These are phyloP conservation scores for Angomonas ambiguus DNA, from an alignment of 208 protist species.

Conservation along the genomic window DNA sequence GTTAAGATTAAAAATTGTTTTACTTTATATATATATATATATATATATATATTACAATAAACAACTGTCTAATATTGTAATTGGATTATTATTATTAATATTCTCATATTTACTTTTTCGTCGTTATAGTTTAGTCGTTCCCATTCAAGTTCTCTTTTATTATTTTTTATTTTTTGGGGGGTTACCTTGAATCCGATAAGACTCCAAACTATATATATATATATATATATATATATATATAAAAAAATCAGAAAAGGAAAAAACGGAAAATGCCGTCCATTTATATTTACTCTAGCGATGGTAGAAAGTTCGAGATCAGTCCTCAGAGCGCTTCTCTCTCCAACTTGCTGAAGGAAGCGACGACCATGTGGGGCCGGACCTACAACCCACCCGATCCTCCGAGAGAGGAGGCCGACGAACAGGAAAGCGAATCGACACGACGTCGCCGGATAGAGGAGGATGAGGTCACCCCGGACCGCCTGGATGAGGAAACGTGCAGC, in stretches of 20 bases:
- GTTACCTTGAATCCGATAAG: too few relatives aligned
- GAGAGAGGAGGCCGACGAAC: slow-evolving; percentile 17
- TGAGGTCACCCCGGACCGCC: slow-evolving; percentile 11
- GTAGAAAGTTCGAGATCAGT: slow-evolving; percentile 37
- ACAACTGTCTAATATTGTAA: not conserved
- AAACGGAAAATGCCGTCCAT: not conserved
- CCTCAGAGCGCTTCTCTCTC: slow-evolving; percentile 41
- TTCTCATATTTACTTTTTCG: too few relatives aligned
- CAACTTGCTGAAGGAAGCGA: slow-evolving; percentile 33
- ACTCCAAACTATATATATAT: not conserved
- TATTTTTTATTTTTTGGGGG: too few relatives aligned
- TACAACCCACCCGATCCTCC: slow-evolving; percentile 24
- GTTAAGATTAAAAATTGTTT: not conserved
- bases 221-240: not conserved
- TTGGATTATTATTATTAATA: too few relatives aligned
- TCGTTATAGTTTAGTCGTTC: too few relatives aligned
- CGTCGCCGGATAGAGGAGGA: not conserved
- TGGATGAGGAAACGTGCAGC: slow-evolving; percentile 5
- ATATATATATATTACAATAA: slow-evolving; percentile 1
- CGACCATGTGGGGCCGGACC: slow-evolving; percentile 39
- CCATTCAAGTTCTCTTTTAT: too few relatives aligned
- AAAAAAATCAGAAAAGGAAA: not conserved
- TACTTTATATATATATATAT: not conserved
- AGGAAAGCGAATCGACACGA: not conserved
- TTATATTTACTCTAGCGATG: slow-evolving; percentile 56